Evolutionary conservation across 257 asterid genomes (phyloP).

Genomic region (Lavandula angustifolia): DNA sequence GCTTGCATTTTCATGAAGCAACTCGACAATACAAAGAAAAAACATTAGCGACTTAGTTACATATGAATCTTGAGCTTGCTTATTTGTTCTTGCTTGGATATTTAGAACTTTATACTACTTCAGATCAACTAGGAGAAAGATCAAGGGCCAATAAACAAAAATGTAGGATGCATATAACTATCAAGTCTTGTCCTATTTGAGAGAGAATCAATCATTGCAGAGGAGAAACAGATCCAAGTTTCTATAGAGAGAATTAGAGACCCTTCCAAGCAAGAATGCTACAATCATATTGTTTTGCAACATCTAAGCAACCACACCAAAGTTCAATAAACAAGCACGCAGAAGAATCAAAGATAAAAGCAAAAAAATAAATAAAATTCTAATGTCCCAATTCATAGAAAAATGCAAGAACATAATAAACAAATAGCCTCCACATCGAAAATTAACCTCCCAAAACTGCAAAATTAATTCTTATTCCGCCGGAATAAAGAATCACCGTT

Average conservation of each 20-base stretch:
- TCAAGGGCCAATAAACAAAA: neutral
- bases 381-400: conserved; percentile 4
- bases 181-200: neutral
- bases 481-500: neutral
- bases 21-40: neutral
- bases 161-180: no score
- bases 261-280: neutral
- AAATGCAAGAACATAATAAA: neutral
- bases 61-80: neutral
- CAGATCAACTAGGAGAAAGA: neutral
- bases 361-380: neutral
- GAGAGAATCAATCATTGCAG: neutral
- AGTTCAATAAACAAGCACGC: neutral
- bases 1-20: neutral
- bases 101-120: neutral
- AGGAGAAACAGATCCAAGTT: neutral
- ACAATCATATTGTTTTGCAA: neutral
- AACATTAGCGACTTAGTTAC: neutral
- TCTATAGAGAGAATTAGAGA: neutral
- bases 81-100: neutral
- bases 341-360: neutral
- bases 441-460: conserved; percentile 3
- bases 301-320: neutral
- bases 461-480: neutral
- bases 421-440: neutral